Percentiles rank a stretch among this genome's conserved stretches.
Evolutionary conservation across 257 asterid species (phyloP).

Genomic region (Rauvolfia tetraphylla): DNA sequence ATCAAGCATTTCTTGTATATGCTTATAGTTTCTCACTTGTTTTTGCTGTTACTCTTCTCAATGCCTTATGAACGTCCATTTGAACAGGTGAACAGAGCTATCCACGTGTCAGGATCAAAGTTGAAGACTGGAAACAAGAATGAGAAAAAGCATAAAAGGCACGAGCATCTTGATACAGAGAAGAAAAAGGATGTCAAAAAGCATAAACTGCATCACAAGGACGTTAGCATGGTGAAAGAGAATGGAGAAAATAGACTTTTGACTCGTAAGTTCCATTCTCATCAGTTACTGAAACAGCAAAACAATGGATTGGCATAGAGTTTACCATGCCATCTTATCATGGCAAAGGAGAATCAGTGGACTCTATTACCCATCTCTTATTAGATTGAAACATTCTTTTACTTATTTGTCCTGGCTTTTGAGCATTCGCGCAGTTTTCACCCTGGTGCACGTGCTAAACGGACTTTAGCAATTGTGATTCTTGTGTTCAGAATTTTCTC

Average conservation of each 20-base stretch:
- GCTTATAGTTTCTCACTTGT: neutral
- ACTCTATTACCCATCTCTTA: too few relatives aligned
- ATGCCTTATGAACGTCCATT: neutral
- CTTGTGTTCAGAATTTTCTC: too few relatives aligned
- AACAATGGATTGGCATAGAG: neutral
- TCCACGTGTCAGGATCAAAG: conserved; percentile 30
- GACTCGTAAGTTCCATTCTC: neutral
- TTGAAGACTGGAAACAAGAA: conserved; percentile 26
- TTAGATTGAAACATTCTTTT: too few relatives aligned
- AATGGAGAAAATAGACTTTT: neutral
- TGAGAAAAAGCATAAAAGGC: conserved; percentile 36
- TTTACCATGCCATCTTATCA: neutral
- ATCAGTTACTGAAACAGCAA: neutral
- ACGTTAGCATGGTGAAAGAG: too few relatives aligned
- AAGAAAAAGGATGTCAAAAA: conserved; percentile 14
- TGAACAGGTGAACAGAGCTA: conserved; percentile 35
- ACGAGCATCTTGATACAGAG: conserved; percentile 33
- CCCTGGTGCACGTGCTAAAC: too few relatives aligned
- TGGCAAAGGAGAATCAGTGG: too few relatives aligned
- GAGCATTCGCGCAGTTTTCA: too few relatives aligned
- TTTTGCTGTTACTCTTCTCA: too few relatives aligned
- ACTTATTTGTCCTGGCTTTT: too few relatives aligned
- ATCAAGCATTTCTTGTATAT: conserved; percentile 1
- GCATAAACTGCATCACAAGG: too few relatives aligned
- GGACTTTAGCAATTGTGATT: too few relatives aligned